Conservation (phyloP, 805 yeast genomes). For the Starmerella sp. region DNA sequence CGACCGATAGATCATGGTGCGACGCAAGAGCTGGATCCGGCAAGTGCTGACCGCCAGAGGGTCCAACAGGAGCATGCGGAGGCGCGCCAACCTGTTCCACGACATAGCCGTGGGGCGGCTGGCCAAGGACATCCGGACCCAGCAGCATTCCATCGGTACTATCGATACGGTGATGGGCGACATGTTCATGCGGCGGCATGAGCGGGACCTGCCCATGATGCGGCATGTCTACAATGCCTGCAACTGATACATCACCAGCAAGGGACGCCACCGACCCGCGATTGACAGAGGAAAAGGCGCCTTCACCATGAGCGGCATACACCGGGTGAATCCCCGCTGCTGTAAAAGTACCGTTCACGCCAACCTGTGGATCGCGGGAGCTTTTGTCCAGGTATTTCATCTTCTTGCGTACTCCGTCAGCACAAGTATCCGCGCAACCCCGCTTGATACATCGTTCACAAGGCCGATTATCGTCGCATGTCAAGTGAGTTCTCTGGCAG, state of each 20-base stretch:
- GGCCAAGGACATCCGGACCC: neutral
- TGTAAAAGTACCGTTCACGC: neutral
- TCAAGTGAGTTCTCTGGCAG: constrained; percentile 83
- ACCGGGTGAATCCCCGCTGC: neutral
- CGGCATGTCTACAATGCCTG: neutral
- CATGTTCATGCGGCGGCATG: neutral
- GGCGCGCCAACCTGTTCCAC: too few species aligned
- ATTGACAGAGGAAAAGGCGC: neutral
- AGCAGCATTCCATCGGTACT: neutral
- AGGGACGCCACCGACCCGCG: neutral
- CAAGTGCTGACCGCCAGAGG: neutral
- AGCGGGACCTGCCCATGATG: neutral
- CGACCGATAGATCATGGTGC: neutral
- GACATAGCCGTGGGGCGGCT: neutral
- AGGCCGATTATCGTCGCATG: constrained; percentile 78
- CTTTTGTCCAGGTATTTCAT: neutral
- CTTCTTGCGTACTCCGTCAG: constrained; percentile 83
- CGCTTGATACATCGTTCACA: constrained; percentile 67
- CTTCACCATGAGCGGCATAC: neutral
- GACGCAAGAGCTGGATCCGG: neutral
- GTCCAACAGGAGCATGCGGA: too few species aligned
- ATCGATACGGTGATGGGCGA: neutral
- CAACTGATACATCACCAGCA: neutral
- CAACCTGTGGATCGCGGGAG: neutral
- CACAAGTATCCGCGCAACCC: constrained; percentile 59